Evolutionary conservation across 176 grass and related monocot species (phyloP).

Genomic region (Zea luxurians): DNA sequence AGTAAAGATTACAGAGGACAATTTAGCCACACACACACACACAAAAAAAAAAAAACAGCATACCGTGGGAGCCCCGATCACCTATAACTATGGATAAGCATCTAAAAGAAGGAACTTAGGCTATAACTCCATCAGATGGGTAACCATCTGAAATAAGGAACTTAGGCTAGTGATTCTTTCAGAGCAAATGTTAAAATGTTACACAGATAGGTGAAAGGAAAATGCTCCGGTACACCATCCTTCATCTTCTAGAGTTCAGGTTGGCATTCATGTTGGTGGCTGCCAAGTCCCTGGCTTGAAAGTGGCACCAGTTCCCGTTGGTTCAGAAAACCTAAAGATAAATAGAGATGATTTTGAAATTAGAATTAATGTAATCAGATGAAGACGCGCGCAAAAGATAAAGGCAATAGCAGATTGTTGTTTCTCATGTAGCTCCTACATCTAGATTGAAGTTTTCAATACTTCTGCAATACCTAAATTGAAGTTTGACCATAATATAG

Average conservation of each 20-base stretch:
- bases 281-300: conserved; percentile 73
- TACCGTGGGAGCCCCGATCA: not conserved
- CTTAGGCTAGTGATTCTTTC: not conserved
- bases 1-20: not conserved
- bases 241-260: conserved; percentile 7
- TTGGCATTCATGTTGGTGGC: conserved; percentile 55
- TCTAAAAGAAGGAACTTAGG: not conserved
- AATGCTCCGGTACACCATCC: not conserved
- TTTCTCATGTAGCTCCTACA: conserved; percentile 1
- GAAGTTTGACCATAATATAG: not conserved
- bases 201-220: not conserved
- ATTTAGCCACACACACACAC: not conserved
- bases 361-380: not conserved
- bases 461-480: not conserved
- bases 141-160: not conserved
- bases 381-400: not conserved
- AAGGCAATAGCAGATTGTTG: not conserved
- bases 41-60: not conserved
- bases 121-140: not conserved
- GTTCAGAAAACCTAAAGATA: conserved; percentile 53
- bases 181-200: not conserved
- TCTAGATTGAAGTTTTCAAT: not conserved
- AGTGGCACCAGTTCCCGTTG: conserved; percentile 50
- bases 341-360: not conserved
- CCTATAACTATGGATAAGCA: not conserved